Percentiles rank a stretch among this genome's conserved stretches.
These are phyloP conservation scores for Auricularia auricula-judae DNA, from an alignment of 768 basidiomycete genomes.

Conservation along the genomic window DNA sequence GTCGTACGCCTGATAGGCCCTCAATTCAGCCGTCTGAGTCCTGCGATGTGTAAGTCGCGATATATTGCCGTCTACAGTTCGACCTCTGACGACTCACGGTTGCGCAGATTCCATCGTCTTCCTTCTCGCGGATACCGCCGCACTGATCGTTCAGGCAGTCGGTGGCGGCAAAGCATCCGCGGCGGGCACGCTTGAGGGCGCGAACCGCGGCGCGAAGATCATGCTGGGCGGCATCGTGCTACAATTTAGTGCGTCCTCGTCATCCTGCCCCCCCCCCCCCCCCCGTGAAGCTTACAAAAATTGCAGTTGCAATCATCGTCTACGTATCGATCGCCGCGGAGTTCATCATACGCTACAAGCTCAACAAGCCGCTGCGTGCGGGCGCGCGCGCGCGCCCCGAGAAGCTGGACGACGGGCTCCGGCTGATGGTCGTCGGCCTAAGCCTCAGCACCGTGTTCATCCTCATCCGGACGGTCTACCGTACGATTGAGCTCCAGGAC, in stretches of 20 bases:
- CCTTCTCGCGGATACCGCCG: constrained; percentile 22
- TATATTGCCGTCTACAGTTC: not conserved
- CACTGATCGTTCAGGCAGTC: constrained; percentile 28
- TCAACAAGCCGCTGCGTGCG: constrained; percentile 23
- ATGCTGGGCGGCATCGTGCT: constrained; percentile 13
- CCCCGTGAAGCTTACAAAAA: not conserved
- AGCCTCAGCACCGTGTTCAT: constrained; percentile 27
- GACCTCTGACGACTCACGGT: not conserved
- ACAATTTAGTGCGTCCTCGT: constrained; percentile 7
- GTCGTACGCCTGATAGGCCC: constrained; percentile 33
- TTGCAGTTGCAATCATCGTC: constrained; percentile 29
- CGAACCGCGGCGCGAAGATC: constrained; percentile 8
- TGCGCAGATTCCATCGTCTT: constrained; percentile 5
- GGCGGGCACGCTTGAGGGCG: constrained; percentile 6
- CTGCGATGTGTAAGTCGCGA: constrained; percentile 6
- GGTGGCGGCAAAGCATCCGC: constrained; percentile 25
- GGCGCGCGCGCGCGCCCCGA: not conserved
- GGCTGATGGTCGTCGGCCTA: constrained; percentile 24
- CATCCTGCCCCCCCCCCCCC: not conserved
- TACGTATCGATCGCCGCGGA: constrained; percentile 33
- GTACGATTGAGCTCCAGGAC: constrained; percentile 38
- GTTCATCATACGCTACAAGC: constrained; percentile 32
- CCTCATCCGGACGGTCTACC: constrained; percentile 43
- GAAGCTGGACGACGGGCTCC: not conserved
- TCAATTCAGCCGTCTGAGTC: constrained; percentile 35